Percentiles rank a stretch among this genome's conserved stretches.
Conservation (phyloP, 306 rosid genomes). For the Canavalia gladiata region DNA sequence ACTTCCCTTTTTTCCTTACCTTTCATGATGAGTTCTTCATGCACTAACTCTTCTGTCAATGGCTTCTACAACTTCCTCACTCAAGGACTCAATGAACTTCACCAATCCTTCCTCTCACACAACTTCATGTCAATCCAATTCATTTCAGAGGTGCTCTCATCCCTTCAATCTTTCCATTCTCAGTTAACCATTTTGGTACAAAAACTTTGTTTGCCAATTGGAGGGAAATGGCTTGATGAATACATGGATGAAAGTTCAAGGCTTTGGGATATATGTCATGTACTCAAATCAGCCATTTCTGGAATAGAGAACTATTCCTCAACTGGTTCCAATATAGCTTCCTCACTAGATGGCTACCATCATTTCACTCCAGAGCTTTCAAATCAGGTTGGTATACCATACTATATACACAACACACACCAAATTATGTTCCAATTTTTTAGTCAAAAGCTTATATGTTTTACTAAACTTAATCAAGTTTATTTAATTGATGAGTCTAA, state of each 20-base stretch:
- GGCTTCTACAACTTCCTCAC: conserved; percentile 73
- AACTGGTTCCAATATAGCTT: conserved; percentile 51
- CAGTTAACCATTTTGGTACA: conserved; percentile 71
- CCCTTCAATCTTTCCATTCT: conserved; percentile 67
- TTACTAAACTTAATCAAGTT: conserved; percentile 4
- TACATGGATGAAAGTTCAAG: conserved; percentile 87
- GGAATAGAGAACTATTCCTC: conserved; percentile 60
- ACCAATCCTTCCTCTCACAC: conserved; percentile 53
- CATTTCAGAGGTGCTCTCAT: conserved; percentile 65
- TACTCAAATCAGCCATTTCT: conserved; percentile 66
- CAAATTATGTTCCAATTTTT: conserved; percentile 19
- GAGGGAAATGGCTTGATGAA: conserved; percentile 85
- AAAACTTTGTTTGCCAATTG: conserved; percentile 67
- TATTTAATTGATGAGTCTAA: background rate
- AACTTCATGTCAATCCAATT: conserved; percentile 73
- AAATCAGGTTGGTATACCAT: conserved; percentile 59
- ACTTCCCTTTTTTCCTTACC: conserved; percentile 21
- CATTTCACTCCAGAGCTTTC: conserved; percentile 60
- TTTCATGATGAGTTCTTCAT: conserved; percentile 62
- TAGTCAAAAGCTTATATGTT: background rate
- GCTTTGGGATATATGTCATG: conserved; percentile 76
- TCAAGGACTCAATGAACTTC: conserved; percentile 64
- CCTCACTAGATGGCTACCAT: conserved; percentile 54
- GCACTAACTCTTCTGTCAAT: conserved; percentile 68
- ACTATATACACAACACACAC: background rate